Base-by-base conservation (phyloP, 176 grass and related monocot species). In the Juncus inflexus region DNA sequence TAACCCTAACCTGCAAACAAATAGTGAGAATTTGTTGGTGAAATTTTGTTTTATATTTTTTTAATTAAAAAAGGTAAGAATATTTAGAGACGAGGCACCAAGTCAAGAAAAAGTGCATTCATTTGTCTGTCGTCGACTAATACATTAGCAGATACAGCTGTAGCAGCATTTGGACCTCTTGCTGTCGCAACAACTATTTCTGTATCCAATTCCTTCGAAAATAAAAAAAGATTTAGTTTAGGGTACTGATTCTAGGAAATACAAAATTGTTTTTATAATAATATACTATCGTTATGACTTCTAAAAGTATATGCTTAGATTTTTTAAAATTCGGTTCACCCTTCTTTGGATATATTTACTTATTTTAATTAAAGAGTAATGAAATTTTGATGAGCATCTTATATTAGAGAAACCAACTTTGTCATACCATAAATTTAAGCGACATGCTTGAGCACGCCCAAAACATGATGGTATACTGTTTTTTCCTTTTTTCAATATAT, bases 71-170 rank as follows among this genome's bases (percentile, higher is more conserved):
- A 63, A 16, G 7, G 12, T 42, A 42, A 16, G n/a, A 57, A 57
- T 70, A 41, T 10, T 19, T 61, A 62, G 19, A 78, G 64, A 49
- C 12, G 55, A 60, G 55, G 87, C 86, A 91, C 92, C 85, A 97
- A 72, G 67, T 97, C 87, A 61, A 97, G 87, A 76, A 97, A 97
- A 36, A 97, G 61, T 67, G 92, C 92, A 81, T 97, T 97, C 92
- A 96, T 96, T 67, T 90, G 87, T 65, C 81, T 76, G 62, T 96
- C 84, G 5, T 96, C 91, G 16, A 86, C 40, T 70, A 96, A 76
- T 68, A 96, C 79, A 65, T 91, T 97, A 58, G 92, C 87, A 52
- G 87, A 97, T 43, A 97, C 74, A 15, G 87, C 79, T 58, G 92
- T 67, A 67, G 77, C 79, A 0, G 67, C 40, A 65, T 91, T 70